These are phyloP conservation scores for Gaeumannomyces tritici DNA, from an alignment of 2,329 filamentous ascomycete genomes.

Conservation along the genomic window DNA sequence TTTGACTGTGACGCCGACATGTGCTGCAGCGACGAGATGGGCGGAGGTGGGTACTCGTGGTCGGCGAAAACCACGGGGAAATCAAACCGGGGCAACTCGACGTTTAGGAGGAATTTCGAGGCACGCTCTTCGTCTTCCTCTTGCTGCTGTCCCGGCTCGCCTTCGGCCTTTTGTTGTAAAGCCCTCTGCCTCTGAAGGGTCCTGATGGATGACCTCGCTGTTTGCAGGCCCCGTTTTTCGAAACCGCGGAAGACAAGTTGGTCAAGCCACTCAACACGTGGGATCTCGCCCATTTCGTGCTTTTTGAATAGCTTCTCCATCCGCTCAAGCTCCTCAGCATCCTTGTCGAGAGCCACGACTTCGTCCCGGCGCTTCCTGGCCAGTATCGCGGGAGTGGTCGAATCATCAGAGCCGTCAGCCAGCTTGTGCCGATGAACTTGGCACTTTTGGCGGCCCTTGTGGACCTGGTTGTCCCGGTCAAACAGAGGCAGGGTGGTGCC, in stretches of 20 bases:
- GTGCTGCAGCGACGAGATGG: conserved; percentile 66
- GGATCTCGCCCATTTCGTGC: conserved; percentile 95
- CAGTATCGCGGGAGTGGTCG: conserved; percentile 65
- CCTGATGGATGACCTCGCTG: conserved; percentile 54
- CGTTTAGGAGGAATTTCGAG: conserved; percentile 68
- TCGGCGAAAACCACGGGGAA: conserved; percentile 94
- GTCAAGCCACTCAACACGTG: conserved; percentile 89
- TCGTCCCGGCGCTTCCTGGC: conserved; percentile 37
- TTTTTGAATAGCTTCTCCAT: conserved; percentile 90
- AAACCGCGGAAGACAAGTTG: conserved; percentile 86
- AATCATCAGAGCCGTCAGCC: conserved; percentile 76
- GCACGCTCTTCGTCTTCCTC: conserved; percentile 35
- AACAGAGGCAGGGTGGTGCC: conserved; percentile 91
- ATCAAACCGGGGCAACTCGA: conserved; percentile 91
- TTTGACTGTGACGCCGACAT: conserved; percentile 55
- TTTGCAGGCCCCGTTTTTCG: conserved; percentile 63
- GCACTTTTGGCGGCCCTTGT: conserved; percentile 90
- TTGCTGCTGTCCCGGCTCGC: conserved; percentile 14
- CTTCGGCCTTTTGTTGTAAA: conserved; percentile 18
- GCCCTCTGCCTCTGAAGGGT: conserved; percentile 38
- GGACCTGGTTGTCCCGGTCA: conserved; percentile 80
- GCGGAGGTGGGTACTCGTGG: conserved; percentile 80
- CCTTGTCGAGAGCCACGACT: conserved; percentile 50
- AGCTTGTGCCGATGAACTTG: conserved; percentile 69
- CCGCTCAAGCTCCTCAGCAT: conserved; percentile 77